A percentile compares a stretch with the other conserved stretches of the same genome.
These are phyloP conservation scores for Coemansia sp. DNA, from an alignment of 192 early-diverging fungal species.

Conservation along the genomic window DNA sequence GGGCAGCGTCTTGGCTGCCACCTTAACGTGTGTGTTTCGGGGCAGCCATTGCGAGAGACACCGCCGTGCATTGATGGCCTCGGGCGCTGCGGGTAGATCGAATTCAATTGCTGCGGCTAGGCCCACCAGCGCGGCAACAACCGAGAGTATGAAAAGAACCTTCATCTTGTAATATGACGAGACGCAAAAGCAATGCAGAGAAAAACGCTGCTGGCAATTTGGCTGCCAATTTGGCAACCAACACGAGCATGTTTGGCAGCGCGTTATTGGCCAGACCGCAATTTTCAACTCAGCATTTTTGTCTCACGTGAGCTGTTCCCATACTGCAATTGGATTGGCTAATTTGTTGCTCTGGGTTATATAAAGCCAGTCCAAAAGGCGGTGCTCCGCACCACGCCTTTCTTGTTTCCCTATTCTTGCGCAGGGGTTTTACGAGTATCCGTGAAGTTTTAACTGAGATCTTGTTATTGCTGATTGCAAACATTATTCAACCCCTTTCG, in stretches of 20 bases:
- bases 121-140: constrained; percentile 13
- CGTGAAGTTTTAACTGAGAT: constrained; percentile 54
- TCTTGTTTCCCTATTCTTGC: constrained; percentile 30
- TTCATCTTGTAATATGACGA: constrained; percentile 18
- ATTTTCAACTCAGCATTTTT: neutral
- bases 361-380: neutral
- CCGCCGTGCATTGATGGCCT: constrained; percentile 42
- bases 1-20: constrained; percentile 66
- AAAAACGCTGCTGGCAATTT: neutral
- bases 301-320: constrained; percentile 7
- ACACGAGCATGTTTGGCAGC: constrained; percentile 10
- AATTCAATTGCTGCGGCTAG: constrained; percentile 71
- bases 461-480: constrained; percentile 50
- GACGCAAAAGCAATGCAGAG: neutral
- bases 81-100: constrained; percentile 62
- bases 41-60: constrained; percentile 82
- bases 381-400: neutral
- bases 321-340: constrained; percentile 1
- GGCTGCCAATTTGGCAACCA: neutral
- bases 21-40: constrained; percentile 67
- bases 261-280: constrained; percentile 14
- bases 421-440: constrained; percentile 47
- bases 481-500: constrained; percentile 40
- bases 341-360: neutral
- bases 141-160: constrained; percentile 13